Percentiles rank a stretch among this genome's conserved stretches.
Conservation (phyloP, 495 filamentous ascomycete species). For the Xylaria palmicola region DNA sequence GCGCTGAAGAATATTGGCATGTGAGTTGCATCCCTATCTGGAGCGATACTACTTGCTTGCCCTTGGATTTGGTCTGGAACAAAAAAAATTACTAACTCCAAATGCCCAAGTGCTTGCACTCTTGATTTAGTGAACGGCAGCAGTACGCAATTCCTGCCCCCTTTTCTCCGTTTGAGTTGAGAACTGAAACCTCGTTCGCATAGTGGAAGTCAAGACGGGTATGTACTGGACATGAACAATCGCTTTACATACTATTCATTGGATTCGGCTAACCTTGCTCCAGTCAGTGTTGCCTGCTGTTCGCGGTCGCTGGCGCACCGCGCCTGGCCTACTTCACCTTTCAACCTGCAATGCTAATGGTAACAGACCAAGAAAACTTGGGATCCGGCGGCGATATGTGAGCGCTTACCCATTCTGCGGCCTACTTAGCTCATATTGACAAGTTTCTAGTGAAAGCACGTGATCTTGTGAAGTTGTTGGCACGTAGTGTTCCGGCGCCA, state of each 20-base stretch:
- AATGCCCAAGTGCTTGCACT: slow-evolving; percentile 78
- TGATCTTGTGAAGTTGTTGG: slow-evolving; percentile 89
- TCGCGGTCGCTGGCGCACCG: background rate
- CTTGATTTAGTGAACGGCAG: slow-evolving; percentile 89
- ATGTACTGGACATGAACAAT: background rate
- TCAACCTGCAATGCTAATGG: background rate
- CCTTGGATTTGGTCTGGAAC: background rate
- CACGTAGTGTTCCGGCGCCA: slow-evolving; percentile 87
- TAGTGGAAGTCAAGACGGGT: slow-evolving; percentile 19
- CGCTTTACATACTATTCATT: background rate
- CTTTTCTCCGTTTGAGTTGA: background rate
- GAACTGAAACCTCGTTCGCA: background rate
- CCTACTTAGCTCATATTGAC: background rate
- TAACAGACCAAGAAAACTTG: slow-evolving; percentile 77
- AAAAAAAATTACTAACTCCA: slow-evolving; percentile 3
- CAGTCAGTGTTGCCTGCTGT: slow-evolving; percentile 2
- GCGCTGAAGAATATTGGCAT: slow-evolving; percentile 55
- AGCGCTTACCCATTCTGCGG: background rate
- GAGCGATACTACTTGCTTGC: background rate
- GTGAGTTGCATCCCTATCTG: background rate
- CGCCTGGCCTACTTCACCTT: background rate
- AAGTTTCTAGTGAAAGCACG: slow-evolving; percentile 66
- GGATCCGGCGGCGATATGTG: slow-evolving; percentile 81
- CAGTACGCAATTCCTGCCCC: background rate
- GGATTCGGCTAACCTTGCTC: background rate